Base-by-base conservation (phyloP, 345 rosid species). In the Lepidium sativum region DNA sequence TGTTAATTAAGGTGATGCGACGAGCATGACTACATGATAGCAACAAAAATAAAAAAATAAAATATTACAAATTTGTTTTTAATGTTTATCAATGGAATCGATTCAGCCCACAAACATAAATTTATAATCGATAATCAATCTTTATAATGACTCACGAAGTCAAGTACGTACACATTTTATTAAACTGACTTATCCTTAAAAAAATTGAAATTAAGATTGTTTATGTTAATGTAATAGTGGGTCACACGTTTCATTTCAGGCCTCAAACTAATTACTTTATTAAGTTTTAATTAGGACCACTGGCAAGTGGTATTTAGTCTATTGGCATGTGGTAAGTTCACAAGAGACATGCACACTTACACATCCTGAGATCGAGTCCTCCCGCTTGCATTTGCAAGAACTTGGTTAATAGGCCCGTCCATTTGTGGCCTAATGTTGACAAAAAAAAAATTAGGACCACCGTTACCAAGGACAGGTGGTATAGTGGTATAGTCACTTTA, bases 191-290 rank as follows among this genome's bases (percentile, higher is more conserved):
- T 72, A 59, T 72, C 72, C 13, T 65, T 15, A 2, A 37, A 33
- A 2, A 0, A 5, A 29, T 49, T 14, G 3, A 21, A 23, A 71
- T 23, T 49, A 40, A 64, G 8, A 55, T 10, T 64, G 16, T 64
- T 48, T 56, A 39, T 39, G 15, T 1, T 71, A 54, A 38, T 38
- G 62, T 52, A 25, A 60, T 66, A 66, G 67, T 72, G 76, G 76
- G 37, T 59, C 63, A 66, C 76, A 66, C 71, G 76, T 72, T 72
- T 52, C 56, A 10, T 66, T 59, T 38, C 44, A 59, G 25, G 35
- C 61, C 76, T 66, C 76, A 65, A 56, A 64, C 44, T 56, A 48
- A 34, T 41, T 54, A 18, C 54, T 49, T 57, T 41, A 17, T 0
- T 13, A 57, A 64, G 39, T 10, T n/a, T n/a, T 45, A 44, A 47